Conservation (phyloP, 345 rosid genomes). For the Lepidium africanum region DNA sequence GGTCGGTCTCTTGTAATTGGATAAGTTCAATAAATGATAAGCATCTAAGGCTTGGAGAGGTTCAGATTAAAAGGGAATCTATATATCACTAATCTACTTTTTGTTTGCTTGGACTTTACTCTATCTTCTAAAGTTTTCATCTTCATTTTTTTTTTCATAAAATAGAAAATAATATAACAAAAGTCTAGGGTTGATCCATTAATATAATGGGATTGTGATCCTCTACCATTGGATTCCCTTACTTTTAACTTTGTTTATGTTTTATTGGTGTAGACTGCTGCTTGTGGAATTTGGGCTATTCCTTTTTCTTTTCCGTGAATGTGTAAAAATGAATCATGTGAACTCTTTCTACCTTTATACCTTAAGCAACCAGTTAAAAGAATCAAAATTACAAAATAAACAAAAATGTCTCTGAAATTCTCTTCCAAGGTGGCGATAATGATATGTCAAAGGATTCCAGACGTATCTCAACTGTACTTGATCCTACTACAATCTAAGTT, state of each 20-base stretch:
- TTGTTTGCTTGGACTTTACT: conserved; percentile 12
- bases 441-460: not conserved
- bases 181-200: no score
- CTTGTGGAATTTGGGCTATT: no score
- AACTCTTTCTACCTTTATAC: not conserved
- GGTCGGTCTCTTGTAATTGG: conserved; percentile 10
- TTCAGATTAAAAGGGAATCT: not conserved
- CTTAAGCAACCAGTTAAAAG: not conserved
- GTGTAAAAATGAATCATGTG: not conserved
- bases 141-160: not conserved
- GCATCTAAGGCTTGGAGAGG: not conserved
- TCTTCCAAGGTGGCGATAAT: no score
- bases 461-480: not conserved
- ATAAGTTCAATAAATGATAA: not conserved
- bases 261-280: no score
- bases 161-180: not conserved
- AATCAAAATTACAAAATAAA: not conserved
- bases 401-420: not conserved
- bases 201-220: no score
- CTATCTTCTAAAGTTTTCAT: not conserved
- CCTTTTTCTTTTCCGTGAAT: no score
- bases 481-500: not conserved
- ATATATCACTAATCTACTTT: not conserved
- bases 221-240: no score
- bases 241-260: no score